Percentiles rank a stretch among this genome's conserved stretches.
phyloP scores from a whole-genome alignment of 306 rosid genomes.

The Castanea sativa region DNA sequence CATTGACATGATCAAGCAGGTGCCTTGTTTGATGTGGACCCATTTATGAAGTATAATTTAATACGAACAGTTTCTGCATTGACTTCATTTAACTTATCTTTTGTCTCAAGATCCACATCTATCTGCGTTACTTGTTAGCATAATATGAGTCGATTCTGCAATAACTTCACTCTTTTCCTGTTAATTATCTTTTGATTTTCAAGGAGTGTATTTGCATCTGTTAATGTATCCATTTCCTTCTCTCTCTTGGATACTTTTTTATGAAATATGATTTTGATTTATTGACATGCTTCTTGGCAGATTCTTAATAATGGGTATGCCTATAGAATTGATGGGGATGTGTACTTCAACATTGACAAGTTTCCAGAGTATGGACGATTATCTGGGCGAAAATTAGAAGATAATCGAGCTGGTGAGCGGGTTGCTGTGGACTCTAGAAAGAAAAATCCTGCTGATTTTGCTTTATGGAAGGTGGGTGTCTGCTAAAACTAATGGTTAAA shows the following conservation, averaged over 20 bases:
- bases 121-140: not conserved
- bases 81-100: not conserved
- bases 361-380: constrained; percentile 83
- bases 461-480: constrained; percentile 83
- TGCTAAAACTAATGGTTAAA: not conserved
- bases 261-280: constrained; percentile 24
- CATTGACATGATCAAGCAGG: constrained; percentile 84
- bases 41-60: not conserved
- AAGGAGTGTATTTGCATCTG: constrained; percentile 13
- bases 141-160: not conserved
- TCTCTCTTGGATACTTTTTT: not conserved
- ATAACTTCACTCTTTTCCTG: not conserved
- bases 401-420: constrained; percentile 97
- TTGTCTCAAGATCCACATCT: constrained; percentile 5
- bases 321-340: constrained; percentile 80
- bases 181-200: constrained; percentile 12
- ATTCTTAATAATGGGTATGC: constrained; percentile 86
- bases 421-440: constrained; percentile 89
- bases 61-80: constrained; percentile 7
- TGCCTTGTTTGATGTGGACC: constrained; percentile 21
- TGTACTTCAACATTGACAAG: constrained; percentile 74
- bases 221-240: not conserved
- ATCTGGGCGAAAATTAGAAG: constrained; percentile 82
- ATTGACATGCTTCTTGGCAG: constrained; percentile 50
- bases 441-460: constrained; percentile 96